Conservation (phyloP, 352 stramenopile species). For the Phytophthora kernoviae region DNA sequence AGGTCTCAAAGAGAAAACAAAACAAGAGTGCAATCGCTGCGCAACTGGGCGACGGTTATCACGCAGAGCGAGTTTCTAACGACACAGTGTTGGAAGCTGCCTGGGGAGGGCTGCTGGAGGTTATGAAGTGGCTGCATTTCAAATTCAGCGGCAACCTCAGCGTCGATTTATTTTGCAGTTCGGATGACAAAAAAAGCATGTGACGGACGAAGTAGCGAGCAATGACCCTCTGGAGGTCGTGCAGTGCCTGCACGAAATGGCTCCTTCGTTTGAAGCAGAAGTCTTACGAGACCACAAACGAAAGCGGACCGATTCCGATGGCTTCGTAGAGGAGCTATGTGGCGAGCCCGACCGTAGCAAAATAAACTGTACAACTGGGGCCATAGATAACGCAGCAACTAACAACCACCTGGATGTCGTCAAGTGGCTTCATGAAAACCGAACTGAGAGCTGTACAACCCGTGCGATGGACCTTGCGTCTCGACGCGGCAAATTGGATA, state of each 20-base stretch:
- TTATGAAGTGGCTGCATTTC: conserved; percentile 18
- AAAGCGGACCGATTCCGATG: background rate
- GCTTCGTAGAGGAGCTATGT: background rate
- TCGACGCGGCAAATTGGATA: too few relatives aligned
- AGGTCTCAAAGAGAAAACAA: conserved; percentile 3
- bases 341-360: too few relatives aligned
- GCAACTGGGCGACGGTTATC: background rate
- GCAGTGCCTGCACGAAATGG: conserved; percentile 17
- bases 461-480: too few relatives aligned
- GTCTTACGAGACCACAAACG: conserved; percentile 1
- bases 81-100: conserved; percentile 19
- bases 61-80: conserved; percentile 3
- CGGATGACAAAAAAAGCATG: too few relatives aligned
- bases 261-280: background rate
- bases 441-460: too few relatives aligned
- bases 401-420: too few relatives aligned
- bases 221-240: conserved; percentile 18
- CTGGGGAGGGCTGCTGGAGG: conserved; percentile 17
- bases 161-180: conserved; percentile 16
- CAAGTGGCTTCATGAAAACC: too few relatives aligned
- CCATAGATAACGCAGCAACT: conserved; percentile 9
- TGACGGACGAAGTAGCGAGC: conserved; percentile 12
- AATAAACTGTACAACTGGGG: conserved; percentile 2
- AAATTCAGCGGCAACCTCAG: conserved; percentile 4
- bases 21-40: background rate